phyloP scores from a whole-genome alignment of 148 eudicot species.

The Linanthus parryae region DNA sequence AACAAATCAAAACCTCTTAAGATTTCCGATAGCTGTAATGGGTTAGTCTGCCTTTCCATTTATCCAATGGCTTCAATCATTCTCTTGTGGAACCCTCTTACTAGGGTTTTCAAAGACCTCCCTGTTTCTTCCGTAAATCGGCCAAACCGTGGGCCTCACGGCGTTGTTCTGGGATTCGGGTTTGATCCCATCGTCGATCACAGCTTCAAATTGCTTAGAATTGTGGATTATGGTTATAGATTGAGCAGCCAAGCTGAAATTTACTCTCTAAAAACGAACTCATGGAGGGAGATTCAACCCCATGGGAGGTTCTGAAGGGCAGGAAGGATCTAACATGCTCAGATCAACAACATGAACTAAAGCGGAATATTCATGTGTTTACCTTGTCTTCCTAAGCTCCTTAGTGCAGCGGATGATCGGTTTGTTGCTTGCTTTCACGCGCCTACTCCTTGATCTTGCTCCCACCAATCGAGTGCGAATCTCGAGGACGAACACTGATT shows the following conservation, averaged over 20 bases:
- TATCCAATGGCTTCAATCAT: slow-evolving; percentile 12
- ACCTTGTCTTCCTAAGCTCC: too few species aligned
- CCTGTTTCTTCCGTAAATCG: slow-evolving; percentile 2
- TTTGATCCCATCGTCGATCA: slow-evolving; percentile 7
- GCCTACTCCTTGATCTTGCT: too few species aligned
- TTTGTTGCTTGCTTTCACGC: too few species aligned
- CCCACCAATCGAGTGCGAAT: too few species aligned
- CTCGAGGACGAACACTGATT: too few species aligned
- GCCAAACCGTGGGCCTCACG: slow-evolving; percentile 6
- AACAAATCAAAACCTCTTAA: slow-evolving; percentile 3
- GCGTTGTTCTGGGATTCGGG: slow-evolving; percentile 18
- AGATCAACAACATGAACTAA: too few species aligned
- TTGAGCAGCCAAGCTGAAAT: slow-evolving; percentile 19
- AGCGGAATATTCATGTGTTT: too few species aligned
- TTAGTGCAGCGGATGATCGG: too few species aligned
- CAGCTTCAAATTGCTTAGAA: slow-evolving; percentile 20
- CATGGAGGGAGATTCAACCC: slow-evolving; percentile 14
- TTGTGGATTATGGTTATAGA: slow-evolving; percentile 13
- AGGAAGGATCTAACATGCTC: too few species aligned
- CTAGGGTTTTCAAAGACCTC: slow-evolving; percentile 14
- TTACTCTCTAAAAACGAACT: slow-evolving; percentile 15
- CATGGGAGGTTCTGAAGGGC: slow-evolving; percentile 12
- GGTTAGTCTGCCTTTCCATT: too few species aligned
- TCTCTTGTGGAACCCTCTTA: slow-evolving; percentile 25
- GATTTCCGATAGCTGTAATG: slow-evolving; percentile 20